Evolutionary conservation across 2,329 filamentous ascomycete species (phyloP).

Genomic region (Fusarium metavorans): DNA sequence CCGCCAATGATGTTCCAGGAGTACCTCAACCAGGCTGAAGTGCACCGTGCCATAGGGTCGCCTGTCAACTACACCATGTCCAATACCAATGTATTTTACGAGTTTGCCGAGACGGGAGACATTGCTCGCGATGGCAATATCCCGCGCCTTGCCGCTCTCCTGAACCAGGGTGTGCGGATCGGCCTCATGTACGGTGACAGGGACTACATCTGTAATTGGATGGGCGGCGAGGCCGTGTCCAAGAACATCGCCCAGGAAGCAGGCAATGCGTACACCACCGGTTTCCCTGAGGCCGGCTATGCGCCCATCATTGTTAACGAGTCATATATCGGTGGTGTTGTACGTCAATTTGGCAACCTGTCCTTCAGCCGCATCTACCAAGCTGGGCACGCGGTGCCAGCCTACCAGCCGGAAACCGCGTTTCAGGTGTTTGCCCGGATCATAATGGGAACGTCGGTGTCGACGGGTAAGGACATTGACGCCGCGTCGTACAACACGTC

Average conservation of each 20-base stretch:
- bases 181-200: slow-evolving; percentile 77
- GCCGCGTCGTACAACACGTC: slow-evolving; percentile 66
- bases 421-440: slow-evolving; percentile 72
- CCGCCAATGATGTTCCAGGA: slow-evolving; percentile 69
- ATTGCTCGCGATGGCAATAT: slow-evolving; percentile 73
- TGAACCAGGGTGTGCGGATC: slow-evolving; percentile 73
- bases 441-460: slow-evolving; percentile 65
- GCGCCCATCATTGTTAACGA: slow-evolving; percentile 77
- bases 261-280: slow-evolving; percentile 58
- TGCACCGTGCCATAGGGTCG: slow-evolving; percentile 72
- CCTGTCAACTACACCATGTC: slow-evolving; percentile 69
- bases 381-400: slow-evolving; percentile 72
- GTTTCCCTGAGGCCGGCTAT: slow-evolving; percentile 77
- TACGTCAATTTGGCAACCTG: slow-evolving; percentile 82
- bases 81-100: slow-evolving; percentile 59
- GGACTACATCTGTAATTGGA: slow-evolving; percentile 75
- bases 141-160: slow-evolving; percentile 68
- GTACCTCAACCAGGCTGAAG: slow-evolving; percentile 71
- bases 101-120: slow-evolving; percentile 67
- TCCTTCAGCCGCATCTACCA: slow-evolving; percentile 76
- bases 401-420: slow-evolving; percentile 70
- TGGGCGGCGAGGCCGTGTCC: slow-evolving; percentile 81
- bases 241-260: slow-evolving; percentile 68
- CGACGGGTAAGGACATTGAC: slow-evolving; percentile 66
- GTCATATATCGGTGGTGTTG: slow-evolving; percentile 76